Evolutionary conservation across 148 eudicot species (phyloP), one percentile per base, ranked within the genome.

Genomic region (Polygonum maritimum): DNA sequence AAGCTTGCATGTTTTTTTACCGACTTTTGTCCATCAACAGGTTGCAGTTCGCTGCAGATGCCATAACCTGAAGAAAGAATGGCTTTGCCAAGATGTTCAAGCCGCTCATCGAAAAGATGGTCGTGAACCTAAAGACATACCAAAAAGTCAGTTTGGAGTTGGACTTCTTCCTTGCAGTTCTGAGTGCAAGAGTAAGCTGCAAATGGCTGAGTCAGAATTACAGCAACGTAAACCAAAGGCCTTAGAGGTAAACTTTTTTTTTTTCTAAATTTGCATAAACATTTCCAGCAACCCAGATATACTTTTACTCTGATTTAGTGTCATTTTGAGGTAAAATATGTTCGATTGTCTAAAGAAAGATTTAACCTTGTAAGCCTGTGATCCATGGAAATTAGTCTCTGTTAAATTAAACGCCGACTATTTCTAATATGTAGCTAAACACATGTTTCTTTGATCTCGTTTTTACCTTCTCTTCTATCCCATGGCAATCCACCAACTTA

Each of bases 11-110:
- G 10, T 26, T 19, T 60, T 21, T 26, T 8, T 60, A 4, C 71
- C 71, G 1, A 15, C 40, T 31, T 1, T 63, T 63, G 33, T 63
- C 40, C n/a, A 15, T 7, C 38, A 71, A 75, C 76, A 95, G 99
- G 97, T 92, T 71, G 82, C 81, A 40, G 95, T 87, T 74, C 92
- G 97, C 69, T 96, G 99, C 79, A 78, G 74, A 77, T 96, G 99
- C 82, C 98, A 96, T 69, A 90, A 77, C 85, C 73, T 96, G 81
- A 96, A 96, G 83, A 91, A 91, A 80, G 99, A 89, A 77, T 96
- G 97, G 99, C 35, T 83, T 6, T 96, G 99, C 76, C 85, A 82
- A 54, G 93, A 92, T 69, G 96, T 92, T 74, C 98, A 94, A 84
- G 77, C 85, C 8, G 87, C 89, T 16, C 87, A 95, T 79, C 73